Conservation (phyloP, 139 green algal genomes). For the Tetraselmis chui region DNA sequence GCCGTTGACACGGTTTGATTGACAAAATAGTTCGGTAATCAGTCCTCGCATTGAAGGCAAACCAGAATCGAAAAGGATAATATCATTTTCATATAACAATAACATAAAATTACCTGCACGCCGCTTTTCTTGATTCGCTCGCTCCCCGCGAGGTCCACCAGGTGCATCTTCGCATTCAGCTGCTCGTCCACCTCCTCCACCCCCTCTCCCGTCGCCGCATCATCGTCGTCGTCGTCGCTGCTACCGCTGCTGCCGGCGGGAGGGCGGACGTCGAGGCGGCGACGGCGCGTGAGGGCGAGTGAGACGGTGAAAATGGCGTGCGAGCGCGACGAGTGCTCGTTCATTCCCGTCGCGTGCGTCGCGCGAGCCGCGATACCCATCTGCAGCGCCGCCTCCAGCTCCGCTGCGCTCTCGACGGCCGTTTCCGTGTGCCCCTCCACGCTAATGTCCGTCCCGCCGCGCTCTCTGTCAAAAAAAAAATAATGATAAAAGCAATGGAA, state of each 20-base stretch:
- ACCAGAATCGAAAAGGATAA: too few relatives aligned
- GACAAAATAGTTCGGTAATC: too few relatives aligned
- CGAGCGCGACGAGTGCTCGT: conserved; percentile 6
- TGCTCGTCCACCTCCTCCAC: conserved; percentile 4
- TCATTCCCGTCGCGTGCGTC: conserved; percentile 9
- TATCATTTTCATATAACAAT: too few relatives aligned
- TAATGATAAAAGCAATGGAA: too few relatives aligned
- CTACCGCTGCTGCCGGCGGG: background rate
- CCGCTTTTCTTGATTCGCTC: conserved; percentile 24
- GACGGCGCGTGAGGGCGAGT: background rate
- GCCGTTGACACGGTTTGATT: too few relatives aligned
- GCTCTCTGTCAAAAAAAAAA: too few relatives aligned
- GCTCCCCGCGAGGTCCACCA: conserved; percentile 33
- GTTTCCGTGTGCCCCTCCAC: background rate
- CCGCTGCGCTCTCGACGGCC: conserved; percentile 21
- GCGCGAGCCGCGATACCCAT: background rate
- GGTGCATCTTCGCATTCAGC: conserved; percentile 16
- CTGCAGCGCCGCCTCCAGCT: conserved; percentile 14
- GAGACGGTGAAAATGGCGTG: conserved; percentile 19
- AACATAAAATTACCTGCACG: background rate
- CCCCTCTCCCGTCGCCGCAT: background rate
- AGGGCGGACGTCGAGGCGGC: background rate
- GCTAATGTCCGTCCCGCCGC: background rate
- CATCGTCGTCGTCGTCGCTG: background rate
- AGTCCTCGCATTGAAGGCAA: too few relatives aligned